These are phyloP conservation scores for Emiliania huxleyi DNA, from an alignment of 78 protist species.

Conservation along the genomic window DNA sequence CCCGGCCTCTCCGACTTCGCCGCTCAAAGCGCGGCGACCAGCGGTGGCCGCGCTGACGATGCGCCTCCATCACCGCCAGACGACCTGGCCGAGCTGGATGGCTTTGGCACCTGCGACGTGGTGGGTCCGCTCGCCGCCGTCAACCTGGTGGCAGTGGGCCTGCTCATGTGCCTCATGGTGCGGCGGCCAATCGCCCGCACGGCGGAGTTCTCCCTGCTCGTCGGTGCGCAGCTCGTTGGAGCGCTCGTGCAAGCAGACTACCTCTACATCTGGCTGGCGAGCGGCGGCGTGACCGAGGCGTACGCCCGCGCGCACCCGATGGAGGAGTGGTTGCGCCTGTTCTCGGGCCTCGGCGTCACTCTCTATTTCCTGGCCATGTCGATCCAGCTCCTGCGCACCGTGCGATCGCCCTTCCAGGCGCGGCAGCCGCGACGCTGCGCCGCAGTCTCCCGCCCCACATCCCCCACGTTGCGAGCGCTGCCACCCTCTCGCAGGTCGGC, in stretches of 20 bases:
- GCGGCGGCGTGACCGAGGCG: neutral
- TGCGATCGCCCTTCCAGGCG: neutral
- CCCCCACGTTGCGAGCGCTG: no score
- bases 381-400: neutral
- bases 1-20: no score
- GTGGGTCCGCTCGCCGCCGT: neutral
- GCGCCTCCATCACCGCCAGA: no score
- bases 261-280: neutral
- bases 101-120: neutral
- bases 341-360: neutral
- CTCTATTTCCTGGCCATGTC: neutral
- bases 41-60: no score
- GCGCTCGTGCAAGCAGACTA: neutral
- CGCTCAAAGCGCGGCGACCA: no score
- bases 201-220: neutral
- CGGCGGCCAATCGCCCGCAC: neutral
- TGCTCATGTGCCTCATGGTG: neutral
- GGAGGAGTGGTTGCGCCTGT: neutral
- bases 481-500: no score
- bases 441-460: no score
- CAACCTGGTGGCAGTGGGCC: neutral
- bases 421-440: no score
- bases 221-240: neutral
- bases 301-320: neutral
- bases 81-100: no score